These are phyloP conservation scores for Blastobotrys arbuscula DNA, from an alignment of 1,139 yeast genomes.

Conservation along the genomic window DNA sequence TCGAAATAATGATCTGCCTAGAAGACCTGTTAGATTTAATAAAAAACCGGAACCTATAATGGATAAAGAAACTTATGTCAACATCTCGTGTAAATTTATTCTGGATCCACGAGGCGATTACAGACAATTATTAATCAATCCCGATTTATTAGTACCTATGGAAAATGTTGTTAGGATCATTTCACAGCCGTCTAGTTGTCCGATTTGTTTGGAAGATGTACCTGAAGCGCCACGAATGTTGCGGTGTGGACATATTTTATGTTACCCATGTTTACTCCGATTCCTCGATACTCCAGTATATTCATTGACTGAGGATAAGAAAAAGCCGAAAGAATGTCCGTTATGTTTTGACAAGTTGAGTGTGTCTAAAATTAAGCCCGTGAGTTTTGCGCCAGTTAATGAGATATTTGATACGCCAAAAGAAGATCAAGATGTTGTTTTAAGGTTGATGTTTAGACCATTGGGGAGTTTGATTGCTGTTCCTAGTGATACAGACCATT, in stretches of 20 bases:
- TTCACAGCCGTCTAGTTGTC: conserved; percentile 74
- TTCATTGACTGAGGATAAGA: conserved; percentile 21
- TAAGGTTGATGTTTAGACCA: conserved; percentile 71
- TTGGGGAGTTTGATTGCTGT: conserved; percentile 55
- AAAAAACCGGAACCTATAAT: neutral
- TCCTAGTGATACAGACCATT: conserved; percentile 40
- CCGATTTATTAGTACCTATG: conserved; percentile 66
- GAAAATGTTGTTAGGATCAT: conserved; percentile 64
- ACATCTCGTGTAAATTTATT: conserved; percentile 78
- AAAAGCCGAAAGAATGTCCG: conserved; percentile 73
- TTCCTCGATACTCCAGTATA: conserved; percentile 51
- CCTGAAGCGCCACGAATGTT: conserved; percentile 94
- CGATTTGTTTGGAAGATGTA: conserved; percentile 80
- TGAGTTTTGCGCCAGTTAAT: conserved; percentile 49
- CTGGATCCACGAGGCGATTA: conserved; percentile 57
- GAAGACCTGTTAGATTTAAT: neutral
- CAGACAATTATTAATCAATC: conserved; percentile 55
- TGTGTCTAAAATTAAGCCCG: conserved; percentile 61
- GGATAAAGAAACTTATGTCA: conserved; percentile 70
- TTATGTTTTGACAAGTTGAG: conserved; percentile 68
- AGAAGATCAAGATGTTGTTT: conserved; percentile 51
- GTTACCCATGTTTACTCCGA: conserved; percentile 73
- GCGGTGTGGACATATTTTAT: conserved; percentile 88
- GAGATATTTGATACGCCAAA: conserved; percentile 57
- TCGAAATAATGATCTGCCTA: conserved; percentile 3